These are phyloP conservation scores for Mangifera indica DNA, from an alignment of 345 rosid genomes.

Conservation along the genomic window DNA sequence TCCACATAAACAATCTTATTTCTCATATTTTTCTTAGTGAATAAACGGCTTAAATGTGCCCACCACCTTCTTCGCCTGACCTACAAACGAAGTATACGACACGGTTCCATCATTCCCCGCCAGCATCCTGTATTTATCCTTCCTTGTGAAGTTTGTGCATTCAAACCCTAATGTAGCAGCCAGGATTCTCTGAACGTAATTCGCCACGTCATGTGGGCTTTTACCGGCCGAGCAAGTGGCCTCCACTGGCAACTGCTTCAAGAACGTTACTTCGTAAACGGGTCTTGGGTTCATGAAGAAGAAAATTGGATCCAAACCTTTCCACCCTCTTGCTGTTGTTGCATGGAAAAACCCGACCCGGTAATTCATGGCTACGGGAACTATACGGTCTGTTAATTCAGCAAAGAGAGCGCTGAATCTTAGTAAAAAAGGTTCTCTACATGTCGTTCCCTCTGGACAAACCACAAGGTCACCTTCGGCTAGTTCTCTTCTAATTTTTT, in stretches of 20 bases:
- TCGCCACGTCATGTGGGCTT: conserved; percentile 88
- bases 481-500: conserved; percentile 55
- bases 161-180: conserved; percentile 86
- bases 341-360: conserved; percentile 94
- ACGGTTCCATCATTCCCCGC: conserved; percentile 90
- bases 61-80: conserved; percentile 54
- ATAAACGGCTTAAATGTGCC: conserved; percentile 60
- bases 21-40: conserved; percentile 16
- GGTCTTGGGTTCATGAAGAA: conserved; percentile 97
- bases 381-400: conserved; percentile 74
- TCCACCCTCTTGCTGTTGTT: conserved; percentile 92
- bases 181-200: conserved; percentile 81
- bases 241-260: conserved; percentile 74
- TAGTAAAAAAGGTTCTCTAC: conserved; percentile 81
- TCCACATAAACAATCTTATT: conserved; percentile 10
- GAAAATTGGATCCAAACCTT: conserved; percentile 81
- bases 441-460: conserved; percentile 93
- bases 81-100: conserved; percentile 48
- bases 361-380: conserved; percentile 92
- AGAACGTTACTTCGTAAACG: conserved; percentile 82
- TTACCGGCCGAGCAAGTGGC: conserved; percentile 90
- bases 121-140: conserved; percentile 74
- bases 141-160: conserved; percentile 89
- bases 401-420: conserved; percentile 90
- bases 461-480: conserved; percentile 72